Evolutionary conservation across 306 rosid genomes (phyloP).

Genomic region (Lathyrus oleraceus): DNA sequence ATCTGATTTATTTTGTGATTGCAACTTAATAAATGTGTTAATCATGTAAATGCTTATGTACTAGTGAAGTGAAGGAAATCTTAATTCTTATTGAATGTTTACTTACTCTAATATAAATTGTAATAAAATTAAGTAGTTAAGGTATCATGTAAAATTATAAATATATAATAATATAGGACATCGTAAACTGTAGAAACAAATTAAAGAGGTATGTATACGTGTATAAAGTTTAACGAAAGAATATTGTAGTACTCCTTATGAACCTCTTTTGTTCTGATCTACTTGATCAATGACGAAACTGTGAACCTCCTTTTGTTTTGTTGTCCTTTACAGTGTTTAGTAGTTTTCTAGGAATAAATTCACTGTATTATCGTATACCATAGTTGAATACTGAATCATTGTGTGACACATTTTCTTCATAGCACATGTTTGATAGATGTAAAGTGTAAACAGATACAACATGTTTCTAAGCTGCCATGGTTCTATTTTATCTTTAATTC

Average conservation of each 20-base stretch:
- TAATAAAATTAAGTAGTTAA: neutral
- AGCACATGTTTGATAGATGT: neutral
- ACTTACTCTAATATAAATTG: slow-evolving; percentile 16
- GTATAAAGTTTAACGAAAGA: neutral
- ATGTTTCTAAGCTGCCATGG: slow-evolving; percentile 21
- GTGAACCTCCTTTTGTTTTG: slow-evolving; percentile 26
- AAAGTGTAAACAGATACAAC: neutral
- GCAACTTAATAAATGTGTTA: slow-evolving; percentile 1
- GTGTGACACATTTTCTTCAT: slow-evolving; percentile 7
- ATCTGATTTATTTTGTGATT: too few relatives aligned
- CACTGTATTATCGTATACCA: slow-evolving; percentile 16
- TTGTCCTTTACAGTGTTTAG: slow-evolving; percentile 20
- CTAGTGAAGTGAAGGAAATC: too few relatives aligned
- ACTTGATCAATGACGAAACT: slow-evolving; percentile 21
- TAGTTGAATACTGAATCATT: slow-evolving; percentile 19
- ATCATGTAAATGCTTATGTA: too few relatives aligned
- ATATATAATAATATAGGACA: neutral
- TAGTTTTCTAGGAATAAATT: slow-evolving; percentile 27
- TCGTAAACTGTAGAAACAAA: neutral
- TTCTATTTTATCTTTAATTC: slow-evolving; percentile 17
- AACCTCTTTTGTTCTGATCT: slow-evolving; percentile 2
- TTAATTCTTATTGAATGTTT: slow-evolving; percentile 52
- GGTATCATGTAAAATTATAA: neutral
- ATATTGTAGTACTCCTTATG: slow-evolving; percentile 10
- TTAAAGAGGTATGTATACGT: neutral